Base-by-base conservation (phyloP, 257 asterid genomes). In the Marsdenia floribunda region DNA sequence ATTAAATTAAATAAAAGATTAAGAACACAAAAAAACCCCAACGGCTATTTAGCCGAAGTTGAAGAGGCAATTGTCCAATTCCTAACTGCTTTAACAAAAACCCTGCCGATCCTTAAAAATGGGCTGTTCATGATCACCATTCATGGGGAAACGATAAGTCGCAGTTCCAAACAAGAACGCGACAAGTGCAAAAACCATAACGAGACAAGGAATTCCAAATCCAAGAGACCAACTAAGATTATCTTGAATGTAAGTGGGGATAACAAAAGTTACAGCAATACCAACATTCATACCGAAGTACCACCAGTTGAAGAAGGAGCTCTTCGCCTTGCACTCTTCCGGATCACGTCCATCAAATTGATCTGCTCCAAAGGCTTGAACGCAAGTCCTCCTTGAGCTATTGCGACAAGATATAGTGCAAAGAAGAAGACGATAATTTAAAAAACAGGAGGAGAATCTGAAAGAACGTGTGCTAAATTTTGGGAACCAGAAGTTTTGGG, bases 301-400 rank as follows among this genome's bases (percentile, higher is more conserved):
- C n/a, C n/a, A n/a, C n/a, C n/a, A n/a, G n/a, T n/a, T n/a, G n/a
- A n/a, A n/a, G n/a, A n/a, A n/a, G n/a, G n/a, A n/a, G n/a, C n/a
- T n/a, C n/a, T n/a, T n/a, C n/a, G n/a, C 81, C 74, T 80, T 77
- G 47, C 64, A n/a, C 77, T 82, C 88, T 15, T 75, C 53, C 3
- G 83, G 83, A 66, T 85, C 78, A 5, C 70, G 74, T 57, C 66
- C 73, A 75, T 85, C 86, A 78, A 85, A 85, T 44, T 84, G 87
- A 75, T 84, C 85, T 24, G 87, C 85, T 54, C 85, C 85, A 79
- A 84, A 84, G 52, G 88, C 88, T 75, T 85, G 88, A 10, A 85
- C 84, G 72, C 88, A 85, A 65, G 84, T 53, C 84, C 82, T 42
- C 88, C 86, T 81, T 85, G 88, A 7, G 83, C 85, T 29, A 80